Evolutionary conservation across 2,329 filamentous ascomycete species (phyloP).

Genomic region (Mariannaea sp.): DNA sequence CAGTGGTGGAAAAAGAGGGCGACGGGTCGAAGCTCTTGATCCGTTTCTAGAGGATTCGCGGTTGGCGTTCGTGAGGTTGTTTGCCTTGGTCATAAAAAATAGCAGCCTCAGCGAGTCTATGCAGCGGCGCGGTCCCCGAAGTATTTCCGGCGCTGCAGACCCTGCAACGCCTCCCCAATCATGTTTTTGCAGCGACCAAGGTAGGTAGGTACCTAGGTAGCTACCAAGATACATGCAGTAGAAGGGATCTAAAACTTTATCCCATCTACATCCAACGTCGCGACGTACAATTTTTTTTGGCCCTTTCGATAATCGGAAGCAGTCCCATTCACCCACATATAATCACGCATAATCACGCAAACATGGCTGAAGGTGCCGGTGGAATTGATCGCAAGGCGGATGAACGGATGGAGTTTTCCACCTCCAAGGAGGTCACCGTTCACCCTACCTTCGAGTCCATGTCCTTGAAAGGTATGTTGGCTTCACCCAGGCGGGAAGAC

Average conservation of each 20-base stretch:
- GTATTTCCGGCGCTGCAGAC: constrained; percentile 36
- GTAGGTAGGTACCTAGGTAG: no score
- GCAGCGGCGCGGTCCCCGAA: constrained; percentile 38
- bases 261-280: constrained; percentile 21
- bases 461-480: constrained; percentile 77
- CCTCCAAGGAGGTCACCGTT: constrained; percentile 96
- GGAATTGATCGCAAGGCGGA: constrained; percentile 89
- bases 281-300: constrained; percentile 19
- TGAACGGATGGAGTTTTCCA: constrained; percentile 97
- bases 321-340: background rate
- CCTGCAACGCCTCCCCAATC: constrained; percentile 7
- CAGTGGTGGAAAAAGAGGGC: background rate
- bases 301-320: no score
- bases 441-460: constrained; percentile 94
- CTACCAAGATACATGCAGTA: no score
- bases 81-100: constrained; percentile 31
- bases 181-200: constrained; percentile 3
- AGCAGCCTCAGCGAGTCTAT: constrained; percentile 36
- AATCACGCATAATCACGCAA: constrained; percentile 40
- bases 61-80: background rate
- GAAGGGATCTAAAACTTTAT: constrained; percentile 40
- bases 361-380: constrained; percentile 81
- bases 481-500: background rate
- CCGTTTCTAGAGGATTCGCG: background rate
- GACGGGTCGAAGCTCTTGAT: constrained; percentile 1